phyloP scores from a whole-genome alignment of 2,329 filamentous ascomycete species.

The Aspergillus hiratsukae region DNA sequence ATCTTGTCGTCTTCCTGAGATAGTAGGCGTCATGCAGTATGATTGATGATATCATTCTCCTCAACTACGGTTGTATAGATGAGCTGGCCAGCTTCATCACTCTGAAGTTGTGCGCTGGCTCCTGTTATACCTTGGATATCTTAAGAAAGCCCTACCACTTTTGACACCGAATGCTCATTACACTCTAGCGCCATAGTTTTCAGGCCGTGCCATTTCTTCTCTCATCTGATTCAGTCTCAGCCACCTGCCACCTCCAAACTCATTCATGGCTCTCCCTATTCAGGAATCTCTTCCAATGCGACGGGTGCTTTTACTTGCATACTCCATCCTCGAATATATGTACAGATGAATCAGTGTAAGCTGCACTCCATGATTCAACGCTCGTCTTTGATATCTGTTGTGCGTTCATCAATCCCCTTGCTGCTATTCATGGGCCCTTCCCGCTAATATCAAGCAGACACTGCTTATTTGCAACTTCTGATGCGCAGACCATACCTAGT shows the following conservation, averaged over 20 bases:
- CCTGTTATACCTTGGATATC: background rate
- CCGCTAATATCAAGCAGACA: background rate
- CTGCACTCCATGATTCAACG: background rate
- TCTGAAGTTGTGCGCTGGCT: too few species aligned
- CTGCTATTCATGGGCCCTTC: background rate
- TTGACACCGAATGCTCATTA: background rate
- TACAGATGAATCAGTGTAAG: background rate
- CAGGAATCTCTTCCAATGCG: background rate
- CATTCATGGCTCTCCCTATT: background rate
- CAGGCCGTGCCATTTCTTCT: background rate
- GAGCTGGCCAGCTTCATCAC: background rate
- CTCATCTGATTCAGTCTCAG: background rate
- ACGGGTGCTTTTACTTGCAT: background rate
- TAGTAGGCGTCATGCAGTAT: background rate
- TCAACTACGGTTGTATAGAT: background rate
- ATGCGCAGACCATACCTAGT: background rate
- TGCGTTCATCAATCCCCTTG: background rate
- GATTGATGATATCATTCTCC: background rate
- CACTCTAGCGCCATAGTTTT: background rate
- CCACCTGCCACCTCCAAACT: background rate
- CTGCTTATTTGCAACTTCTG: background rate
- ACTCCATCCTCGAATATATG: background rate
- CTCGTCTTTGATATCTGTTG: background rate
- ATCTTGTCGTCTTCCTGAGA: background rate
- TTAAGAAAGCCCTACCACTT: background rate